Evolutionary conservation across 2,329 filamentous ascomycete genomes (phyloP).

Genomic region (Colletotrichum orbiculare): DNA sequence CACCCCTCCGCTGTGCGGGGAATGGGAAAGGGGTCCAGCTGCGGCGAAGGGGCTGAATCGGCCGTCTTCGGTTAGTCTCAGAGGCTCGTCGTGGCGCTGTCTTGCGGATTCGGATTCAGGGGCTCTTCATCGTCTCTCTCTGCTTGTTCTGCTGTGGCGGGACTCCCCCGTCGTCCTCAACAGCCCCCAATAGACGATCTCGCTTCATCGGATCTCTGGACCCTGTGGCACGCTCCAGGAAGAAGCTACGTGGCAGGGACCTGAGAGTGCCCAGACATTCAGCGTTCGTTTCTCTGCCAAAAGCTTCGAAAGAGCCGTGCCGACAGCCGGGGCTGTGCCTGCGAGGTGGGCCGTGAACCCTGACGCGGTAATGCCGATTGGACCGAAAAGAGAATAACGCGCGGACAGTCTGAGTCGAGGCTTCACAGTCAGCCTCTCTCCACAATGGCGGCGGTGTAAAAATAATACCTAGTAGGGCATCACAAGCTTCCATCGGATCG

Average conservation of each 20-base stretch:
- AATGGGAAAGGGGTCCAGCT: constrained; percentile 3
- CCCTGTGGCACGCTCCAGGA: constrained; percentile 13
- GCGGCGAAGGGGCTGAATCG: constrained; percentile 17
- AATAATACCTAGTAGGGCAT: constrained; percentile 17
- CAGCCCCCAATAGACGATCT: not conserved
- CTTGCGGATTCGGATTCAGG: constrained; percentile 12
- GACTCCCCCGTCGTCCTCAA: not conserved
- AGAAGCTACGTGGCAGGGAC: constrained; percentile 33
- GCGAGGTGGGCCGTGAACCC: constrained; percentile 33
- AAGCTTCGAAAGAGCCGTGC: constrained; percentile 22
- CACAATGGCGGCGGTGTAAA: constrained; percentile 35
- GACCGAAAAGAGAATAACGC: constrained; percentile 30
- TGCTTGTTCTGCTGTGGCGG: not conserved
- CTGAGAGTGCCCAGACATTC: constrained; percentile 28
- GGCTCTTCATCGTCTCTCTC: not conserved
- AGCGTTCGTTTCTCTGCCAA: constrained; percentile 23
- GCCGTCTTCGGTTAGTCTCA: constrained; percentile 2
- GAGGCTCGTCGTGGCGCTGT: constrained; percentile 18
- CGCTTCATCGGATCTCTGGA: not conserved
- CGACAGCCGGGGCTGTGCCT: constrained; percentile 33
- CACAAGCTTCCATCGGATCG: constrained; percentile 29
- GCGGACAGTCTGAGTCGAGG: constrained; percentile 32
- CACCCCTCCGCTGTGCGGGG: constrained; percentile 26
- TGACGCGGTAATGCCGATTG: constrained; percentile 36
- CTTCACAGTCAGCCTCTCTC: constrained; percentile 32